A percentile compares a stretch with the other conserved stretches of the same genome.
phyloP scores from a whole-genome alignment of 176 grass and related monocot genomes.

The Musa beccarii region DNA sequence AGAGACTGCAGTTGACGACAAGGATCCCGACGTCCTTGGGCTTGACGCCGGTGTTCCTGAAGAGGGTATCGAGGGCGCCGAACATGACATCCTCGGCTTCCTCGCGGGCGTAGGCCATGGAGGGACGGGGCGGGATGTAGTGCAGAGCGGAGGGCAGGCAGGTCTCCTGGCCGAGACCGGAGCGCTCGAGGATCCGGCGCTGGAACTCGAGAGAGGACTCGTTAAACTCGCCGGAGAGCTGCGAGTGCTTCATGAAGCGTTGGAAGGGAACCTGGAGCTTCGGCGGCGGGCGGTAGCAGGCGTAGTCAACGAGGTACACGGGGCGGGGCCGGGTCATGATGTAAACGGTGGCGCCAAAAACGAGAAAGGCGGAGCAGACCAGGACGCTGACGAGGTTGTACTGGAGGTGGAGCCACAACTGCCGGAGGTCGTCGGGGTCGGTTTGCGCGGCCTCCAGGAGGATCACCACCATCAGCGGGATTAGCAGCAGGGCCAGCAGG shows the following conservation, averaged over 20 bases:
- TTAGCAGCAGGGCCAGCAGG: conserved; percentile 18
- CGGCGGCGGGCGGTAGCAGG: conserved; percentile 18
- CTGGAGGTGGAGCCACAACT: conserved; percentile 22
- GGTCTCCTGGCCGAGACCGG: conserved; percentile 34
- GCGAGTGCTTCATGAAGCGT: conserved; percentile 21
- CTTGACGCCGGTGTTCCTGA: conserved; percentile 22
- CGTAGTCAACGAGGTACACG: conserved; percentile 39
- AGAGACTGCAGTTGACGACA: conserved; percentile 47
- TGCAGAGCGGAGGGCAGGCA: conserved; percentile 17
- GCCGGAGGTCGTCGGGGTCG: conserved; percentile 5
- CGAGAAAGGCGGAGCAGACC: conserved; percentile 5
- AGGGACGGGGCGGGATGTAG: conserved; percentile 15
- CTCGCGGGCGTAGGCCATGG: conserved; percentile 26
- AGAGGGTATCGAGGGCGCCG: conserved; percentile 30
- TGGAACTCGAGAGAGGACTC: conserved; percentile 23
- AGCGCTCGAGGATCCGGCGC: conserved; percentile 32
- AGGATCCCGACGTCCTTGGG: conserved; percentile 32
- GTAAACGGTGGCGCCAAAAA: conserved; percentile 9
- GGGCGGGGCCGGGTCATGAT: conserved; percentile 12
- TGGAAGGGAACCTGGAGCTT: conserved; percentile 5
- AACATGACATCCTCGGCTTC: conserved; percentile 46
- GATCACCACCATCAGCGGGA: conserved; percentile 26
- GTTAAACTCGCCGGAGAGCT: conserved; percentile 16
- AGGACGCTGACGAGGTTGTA: conserved; percentile 26
- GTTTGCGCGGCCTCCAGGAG: conserved; percentile 19